phyloP scores from a whole-genome alignment of 331 rosid species.

The Telfairia occidentalis region DNA sequence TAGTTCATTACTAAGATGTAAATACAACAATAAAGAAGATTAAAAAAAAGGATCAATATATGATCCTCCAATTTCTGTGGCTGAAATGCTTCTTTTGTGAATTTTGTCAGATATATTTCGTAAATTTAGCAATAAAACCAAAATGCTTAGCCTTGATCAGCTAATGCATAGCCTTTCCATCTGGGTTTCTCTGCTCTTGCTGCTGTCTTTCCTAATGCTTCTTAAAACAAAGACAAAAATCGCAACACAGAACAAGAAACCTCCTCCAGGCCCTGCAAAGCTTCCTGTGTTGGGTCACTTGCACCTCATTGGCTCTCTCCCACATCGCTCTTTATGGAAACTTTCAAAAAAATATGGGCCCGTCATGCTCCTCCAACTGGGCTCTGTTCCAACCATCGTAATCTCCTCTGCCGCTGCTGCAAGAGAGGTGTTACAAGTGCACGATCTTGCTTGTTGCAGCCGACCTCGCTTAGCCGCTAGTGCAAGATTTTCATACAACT shows the following conservation, averaged over 20 bases:
- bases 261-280: slow-evolving; percentile 3
- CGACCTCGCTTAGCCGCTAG: slow-evolving; percentile 9
- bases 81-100: too few species aligned
- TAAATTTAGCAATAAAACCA: not conserved
- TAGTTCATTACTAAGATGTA: not conserved
- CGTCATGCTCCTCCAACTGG: slow-evolving; percentile 25
- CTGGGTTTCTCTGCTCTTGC: not conserved
- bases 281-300: slow-evolving; percentile 20
- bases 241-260: not conserved
- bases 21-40: not conserved
- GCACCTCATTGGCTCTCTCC: slow-evolving; percentile 24
- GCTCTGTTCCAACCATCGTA: slow-evolving; percentile 9
- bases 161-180: not conserved
- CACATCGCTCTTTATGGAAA: slow-evolving; percentile 19
- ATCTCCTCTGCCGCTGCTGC: slow-evolving; percentile 27
- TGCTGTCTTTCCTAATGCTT: not conserved
- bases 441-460: slow-evolving; percentile 22
- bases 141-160: not conserved
- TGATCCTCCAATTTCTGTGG: not conserved
- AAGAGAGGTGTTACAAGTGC: slow-evolving; percentile 13
- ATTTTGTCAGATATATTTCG: not conserved
- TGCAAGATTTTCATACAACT: slow-evolving; percentile 17
- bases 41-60: not conserved
- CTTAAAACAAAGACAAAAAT: not conserved
- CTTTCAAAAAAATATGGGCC: slow-evolving; percentile 26